These are phyloP conservation scores for Periconia sp. DNA, from an alignment of 2,329 filamentous ascomycete species.

Conservation along the genomic window DNA sequence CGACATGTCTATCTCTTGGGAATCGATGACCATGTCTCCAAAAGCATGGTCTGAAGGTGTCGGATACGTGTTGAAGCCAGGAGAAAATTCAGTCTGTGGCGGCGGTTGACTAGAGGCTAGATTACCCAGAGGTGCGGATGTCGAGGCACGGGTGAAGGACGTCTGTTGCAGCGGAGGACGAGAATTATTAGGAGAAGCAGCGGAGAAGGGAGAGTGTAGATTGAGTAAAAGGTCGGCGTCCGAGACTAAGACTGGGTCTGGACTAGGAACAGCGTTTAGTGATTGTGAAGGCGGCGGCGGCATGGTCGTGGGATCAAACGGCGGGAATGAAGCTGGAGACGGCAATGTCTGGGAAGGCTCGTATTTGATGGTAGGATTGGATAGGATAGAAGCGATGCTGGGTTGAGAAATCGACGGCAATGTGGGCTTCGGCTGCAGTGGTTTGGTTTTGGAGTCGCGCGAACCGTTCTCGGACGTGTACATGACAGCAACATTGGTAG, in stretches of 20 bases:
- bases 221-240: conserved; percentile 57
- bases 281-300: conserved; percentile 32
- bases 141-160: conserved; percentile 26
- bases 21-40: conserved; percentile 72
- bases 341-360: conserved; percentile 27
- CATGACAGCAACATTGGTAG: conserved; percentile 80
- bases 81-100: conserved; percentile 28
- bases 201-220: conserved; percentile 54
- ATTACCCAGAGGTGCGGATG: conserved; percentile 30
- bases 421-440: conserved; percentile 24
- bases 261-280: conserved; percentile 29
- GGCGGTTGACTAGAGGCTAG: too few species aligned
- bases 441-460: conserved; percentile 32
- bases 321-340: conserved; percentile 28
- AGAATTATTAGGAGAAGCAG: conserved; percentile 26
- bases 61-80: conserved; percentile 31
- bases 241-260: conserved; percentile 47
- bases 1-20: conserved; percentile 78
- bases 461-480: conserved; percentile 64
- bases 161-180: conserved; percentile 21
- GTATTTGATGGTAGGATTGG: conserved; percentile 31
- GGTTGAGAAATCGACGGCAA: conserved; percentile 27
- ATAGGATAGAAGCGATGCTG: conserved; percentile 39
- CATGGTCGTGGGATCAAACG: conserved; percentile 37
- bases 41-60: conserved; percentile 39